Evolutionary conservation across 208 protist genomes (phyloP).

Genomic region (Acanthamoeba healyi): DNA sequence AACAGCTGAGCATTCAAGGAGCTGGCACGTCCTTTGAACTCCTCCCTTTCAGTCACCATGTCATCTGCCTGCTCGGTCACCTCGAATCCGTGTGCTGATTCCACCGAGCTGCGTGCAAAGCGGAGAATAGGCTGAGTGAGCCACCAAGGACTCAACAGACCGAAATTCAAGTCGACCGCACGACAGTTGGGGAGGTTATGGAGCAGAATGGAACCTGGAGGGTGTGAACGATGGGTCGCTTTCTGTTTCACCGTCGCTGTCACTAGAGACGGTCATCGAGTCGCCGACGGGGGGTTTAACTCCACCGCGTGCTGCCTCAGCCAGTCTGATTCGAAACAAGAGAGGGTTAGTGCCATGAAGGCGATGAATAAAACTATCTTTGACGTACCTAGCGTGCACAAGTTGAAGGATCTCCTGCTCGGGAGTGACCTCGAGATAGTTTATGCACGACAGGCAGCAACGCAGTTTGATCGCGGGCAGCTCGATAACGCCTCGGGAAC

Average conservation of each 20-base stretch:
- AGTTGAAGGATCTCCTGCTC: constrained; percentile 43
- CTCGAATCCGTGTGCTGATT: constrained; percentile 6
- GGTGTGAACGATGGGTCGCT: not conserved
- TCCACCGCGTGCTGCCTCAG: not conserved
- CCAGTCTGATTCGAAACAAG: not conserved
- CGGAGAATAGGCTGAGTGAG: not conserved
- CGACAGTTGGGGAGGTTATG: not conserved
- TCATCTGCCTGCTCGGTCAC: constrained; percentile 4
- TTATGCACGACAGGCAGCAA: constrained; percentile 21
- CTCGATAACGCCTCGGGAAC: not conserved
- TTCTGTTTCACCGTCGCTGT: constrained; percentile 40
- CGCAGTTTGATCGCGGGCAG: constrained; percentile 25
- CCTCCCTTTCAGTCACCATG: constrained; percentile 6
- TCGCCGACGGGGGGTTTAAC: not conserved
- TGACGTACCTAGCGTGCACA: not conserved
- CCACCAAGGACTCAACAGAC: too few species aligned
- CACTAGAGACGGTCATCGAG: constrained; percentile 26
- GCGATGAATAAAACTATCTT: not conserved
- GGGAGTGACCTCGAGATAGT: constrained; percentile 30
- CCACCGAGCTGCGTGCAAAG: not conserved
- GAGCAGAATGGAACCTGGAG: not conserved
- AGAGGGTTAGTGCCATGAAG: too few species aligned
- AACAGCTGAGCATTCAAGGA: constrained; percentile 42
- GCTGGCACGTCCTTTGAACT: not conserved
- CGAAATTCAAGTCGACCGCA: too few species aligned